phyloP scores from a whole-genome alignment of 768 basidiomycete species.

The Mycena sanguinolenta region DNA sequence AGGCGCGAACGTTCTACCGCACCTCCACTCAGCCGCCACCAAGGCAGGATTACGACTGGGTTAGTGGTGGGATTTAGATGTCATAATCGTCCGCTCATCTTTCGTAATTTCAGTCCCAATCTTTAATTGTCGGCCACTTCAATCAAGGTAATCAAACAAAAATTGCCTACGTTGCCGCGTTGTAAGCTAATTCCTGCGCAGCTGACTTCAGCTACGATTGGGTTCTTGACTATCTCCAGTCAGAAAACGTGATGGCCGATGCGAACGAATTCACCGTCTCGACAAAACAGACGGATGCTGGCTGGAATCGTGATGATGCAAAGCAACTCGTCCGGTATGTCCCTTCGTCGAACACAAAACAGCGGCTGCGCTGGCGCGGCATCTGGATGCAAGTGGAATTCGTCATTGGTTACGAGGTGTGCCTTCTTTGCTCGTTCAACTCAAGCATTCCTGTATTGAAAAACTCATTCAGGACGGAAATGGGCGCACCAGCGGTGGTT shows the following conservation, averaged over 20 bases:
- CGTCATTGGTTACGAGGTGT: slow-evolving; percentile 34
- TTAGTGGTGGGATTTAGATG: not conserved
- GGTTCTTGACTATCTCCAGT: slow-evolving; percentile 43
- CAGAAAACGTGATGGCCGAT: slow-evolving; percentile 42
- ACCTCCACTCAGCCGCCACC: slow-evolving; percentile 29
- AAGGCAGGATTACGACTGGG: slow-evolving; percentile 33
- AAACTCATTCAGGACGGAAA: slow-evolving; percentile 30
- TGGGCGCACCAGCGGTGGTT: slow-evolving; percentile 36
- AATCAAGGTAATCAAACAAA: slow-evolving; percentile 24
- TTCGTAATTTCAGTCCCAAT: slow-evolving; percentile 34
- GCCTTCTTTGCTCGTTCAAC: not conserved
- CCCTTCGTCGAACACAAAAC: slow-evolving; percentile 34
- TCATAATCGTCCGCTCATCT: not conserved
- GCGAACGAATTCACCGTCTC: slow-evolving; percentile 41
- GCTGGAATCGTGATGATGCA: slow-evolving; percentile 37
- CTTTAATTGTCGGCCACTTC: slow-evolving; percentile 42
- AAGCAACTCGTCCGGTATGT: slow-evolving; percentile 38
- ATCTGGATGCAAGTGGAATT: slow-evolving; percentile 39
- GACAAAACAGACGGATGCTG: slow-evolving; percentile 37
- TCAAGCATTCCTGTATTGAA: not conserved
- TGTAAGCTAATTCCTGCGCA: not conserved
- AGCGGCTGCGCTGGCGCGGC: slow-evolving; percentile 32
- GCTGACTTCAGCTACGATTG: slow-evolving; percentile 46
- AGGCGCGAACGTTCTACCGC: slow-evolving; percentile 34
- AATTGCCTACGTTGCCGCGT: not conserved